phyloP scores from a whole-genome alignment of 768 basidiomycete genomes.

The Boletus subparvulus region DNA sequence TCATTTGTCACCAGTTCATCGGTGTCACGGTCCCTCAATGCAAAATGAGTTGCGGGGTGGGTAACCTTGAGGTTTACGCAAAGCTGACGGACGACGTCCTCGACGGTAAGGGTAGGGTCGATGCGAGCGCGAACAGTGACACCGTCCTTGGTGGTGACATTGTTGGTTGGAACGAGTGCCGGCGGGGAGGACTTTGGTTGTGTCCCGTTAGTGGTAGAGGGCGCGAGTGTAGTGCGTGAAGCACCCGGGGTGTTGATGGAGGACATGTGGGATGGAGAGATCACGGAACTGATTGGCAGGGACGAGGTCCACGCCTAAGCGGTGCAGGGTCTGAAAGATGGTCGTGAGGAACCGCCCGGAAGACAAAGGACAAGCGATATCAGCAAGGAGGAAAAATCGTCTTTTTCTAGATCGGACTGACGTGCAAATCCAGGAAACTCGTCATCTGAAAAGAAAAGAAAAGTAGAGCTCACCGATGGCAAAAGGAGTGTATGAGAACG shows the following conservation, averaged over 20 bases:
- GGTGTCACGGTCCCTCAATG: slow-evolving; percentile 72
- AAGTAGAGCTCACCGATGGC: slow-evolving; percentile 19
- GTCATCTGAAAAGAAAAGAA: slow-evolving; percentile 31
- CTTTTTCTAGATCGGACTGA: slow-evolving; percentile 52
- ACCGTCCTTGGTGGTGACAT: slow-evolving; percentile 74
- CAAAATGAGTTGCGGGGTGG: slow-evolving; percentile 69
- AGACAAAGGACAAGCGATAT: slow-evolving; percentile 16
- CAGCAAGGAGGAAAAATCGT: slow-evolving; percentile 44
- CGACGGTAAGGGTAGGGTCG: slow-evolving; percentile 78
- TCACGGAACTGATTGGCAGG: neutral
- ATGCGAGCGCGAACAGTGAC: slow-evolving; percentile 78
- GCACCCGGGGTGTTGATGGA: slow-evolving; percentile 30
- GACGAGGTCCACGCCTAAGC: neutral
- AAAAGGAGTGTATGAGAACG: slow-evolving; percentile 1
- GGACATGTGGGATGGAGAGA: slow-evolving; percentile 19
- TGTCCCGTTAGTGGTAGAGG: slow-evolving; percentile 34
- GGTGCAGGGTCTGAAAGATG: slow-evolving; percentile 1
- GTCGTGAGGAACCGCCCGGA: slow-evolving; percentile 4
- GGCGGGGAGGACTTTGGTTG: slow-evolving; percentile 40
- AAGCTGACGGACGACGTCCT: slow-evolving; percentile 81
- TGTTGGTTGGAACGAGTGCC: slow-evolving; percentile 76
- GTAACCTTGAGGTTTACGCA: slow-evolving; percentile 79
- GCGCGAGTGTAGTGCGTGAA: slow-evolving; percentile 28
- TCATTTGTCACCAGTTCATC: slow-evolving; percentile 86
- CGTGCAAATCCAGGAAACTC: slow-evolving; percentile 59